Evolutionary conservation across 1,139 yeast species (phyloP), one percentile per base, ranked within the genome.

Genomic region (Hemisphaericaspora lyxosophila): DNA sequence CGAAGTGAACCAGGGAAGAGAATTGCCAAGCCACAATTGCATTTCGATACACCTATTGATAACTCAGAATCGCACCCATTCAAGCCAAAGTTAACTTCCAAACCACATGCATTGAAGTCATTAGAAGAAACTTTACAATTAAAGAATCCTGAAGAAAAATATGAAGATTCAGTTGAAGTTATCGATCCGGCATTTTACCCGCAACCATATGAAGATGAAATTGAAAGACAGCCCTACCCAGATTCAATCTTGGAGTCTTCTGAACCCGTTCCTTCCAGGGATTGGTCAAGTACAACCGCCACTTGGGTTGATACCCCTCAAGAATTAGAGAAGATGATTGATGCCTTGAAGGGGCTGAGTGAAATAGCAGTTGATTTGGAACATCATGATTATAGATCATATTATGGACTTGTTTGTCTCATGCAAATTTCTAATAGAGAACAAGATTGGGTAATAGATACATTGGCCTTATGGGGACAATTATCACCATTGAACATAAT

Each of bases 341-440:
- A 62, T 0, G 75, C 70, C 9, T 67, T 94, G 36, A 59, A 61
- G 34, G 53, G 57, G 2, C 72, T 73, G 44, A 61, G 69, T 1
- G 96, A 80, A 45, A 77, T 94, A 30, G 98, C 98, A 0, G 84
- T 94, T n/a, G 99, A 94, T 70, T 75, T 94, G 48, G 99, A 94
- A 57, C 98, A 94, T 60, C 98, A 94, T 56, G 97, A 90, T 54
- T 85, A 78, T 57, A 73, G 97, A 60, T 75, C 96, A 0, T 94
- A 86, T 52, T 82, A 84, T 50, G 99, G 99, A 34, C 67, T 94
- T 35, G 95, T 90, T 1, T 89, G 94, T 59, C 67, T 94, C 38
- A 88, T 94, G 96, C 99, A 94, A 62, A 82, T 94, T 14, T 85
- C 95, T 38, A 82, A 84, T 34, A 67, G 95, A 39, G 78, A 79